These are phyloP conservation scores for Fusarium nelsonii DNA, from an alignment of 2,329 filamentous ascomycete genomes.

Conservation along the genomic window DNA sequence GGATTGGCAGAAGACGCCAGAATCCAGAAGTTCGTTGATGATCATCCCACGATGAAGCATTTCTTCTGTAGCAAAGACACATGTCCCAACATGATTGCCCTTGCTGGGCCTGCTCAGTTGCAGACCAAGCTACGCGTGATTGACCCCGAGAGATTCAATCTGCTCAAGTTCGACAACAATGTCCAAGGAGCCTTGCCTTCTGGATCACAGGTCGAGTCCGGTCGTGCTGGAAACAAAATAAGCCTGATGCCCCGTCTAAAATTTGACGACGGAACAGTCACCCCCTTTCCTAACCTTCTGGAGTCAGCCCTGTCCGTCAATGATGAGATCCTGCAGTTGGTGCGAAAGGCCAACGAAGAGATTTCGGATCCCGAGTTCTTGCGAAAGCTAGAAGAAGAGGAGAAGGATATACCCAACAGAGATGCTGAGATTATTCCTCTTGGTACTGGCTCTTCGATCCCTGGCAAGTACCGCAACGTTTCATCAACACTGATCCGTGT, in stretches of 20 bases:
- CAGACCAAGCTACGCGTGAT: conserved; percentile 77
- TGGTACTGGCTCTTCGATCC: conserved; percentile 89
- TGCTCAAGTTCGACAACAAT: conserved; percentile 74
- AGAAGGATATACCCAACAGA: conserved; percentile 75
- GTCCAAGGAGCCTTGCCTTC: conserved; percentile 43
- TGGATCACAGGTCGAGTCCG: conserved; percentile 53
- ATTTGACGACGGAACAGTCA: conserved; percentile 60
- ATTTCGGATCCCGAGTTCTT: conserved; percentile 61
- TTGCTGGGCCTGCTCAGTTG: conserved; percentile 75
- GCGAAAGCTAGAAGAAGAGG: conserved; percentile 62
- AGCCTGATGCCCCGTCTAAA: conserved; percentile 62
- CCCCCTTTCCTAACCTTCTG: conserved; percentile 62
- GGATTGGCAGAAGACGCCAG: conserved; percentile 72
- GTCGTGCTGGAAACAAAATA: conserved; percentile 59
- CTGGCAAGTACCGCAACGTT: conserved; percentile 95
- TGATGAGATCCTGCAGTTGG: conserved; percentile 63
- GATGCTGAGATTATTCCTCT: conserved; percentile 88
- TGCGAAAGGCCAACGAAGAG: conserved; percentile 60
- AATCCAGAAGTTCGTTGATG: conserved; percentile 77
- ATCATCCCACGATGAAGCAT: conserved; percentile 74
- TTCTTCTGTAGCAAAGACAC: conserved; percentile 80
- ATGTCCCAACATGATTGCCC: conserved; percentile 79
- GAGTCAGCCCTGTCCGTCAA: conserved; percentile 57
- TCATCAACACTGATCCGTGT: conserved; percentile 87
- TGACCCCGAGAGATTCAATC: conserved; percentile 78